Base-by-base conservation (phyloP, 805 yeast genomes). In the Cyberlindnera mrakii region DNA sequence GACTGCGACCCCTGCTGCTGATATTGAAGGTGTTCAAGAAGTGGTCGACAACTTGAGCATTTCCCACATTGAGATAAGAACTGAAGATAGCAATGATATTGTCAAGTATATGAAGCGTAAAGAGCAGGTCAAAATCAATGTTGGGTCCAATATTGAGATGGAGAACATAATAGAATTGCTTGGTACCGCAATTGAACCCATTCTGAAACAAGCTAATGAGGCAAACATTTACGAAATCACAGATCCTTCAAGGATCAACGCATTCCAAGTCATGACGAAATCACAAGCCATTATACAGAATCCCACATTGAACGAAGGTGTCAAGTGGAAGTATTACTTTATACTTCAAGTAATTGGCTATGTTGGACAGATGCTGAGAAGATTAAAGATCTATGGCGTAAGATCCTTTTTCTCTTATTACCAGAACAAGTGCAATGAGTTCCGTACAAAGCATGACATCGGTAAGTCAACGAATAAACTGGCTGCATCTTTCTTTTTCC, bases 1-100 rank as follows among this genome's bases (percentile, higher is more conserved):
- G 48, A 89, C 98, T 0, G 99, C 99, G 1, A 93, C 99, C 0
- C 99, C 99, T 0, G 93, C 96, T 0, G 71, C 95, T 0, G 83
- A 83, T 46, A 74, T 87, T 1, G 95, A 85, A 45, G 86, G 91
- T 3, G 95, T 95, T 0, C 97, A 95, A 60, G 82, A 78, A 37
- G 83, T 93, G 23, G 80, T 93, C 1, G 74, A 77, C 43, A 87
- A 86, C 53, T 65, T 93, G 46, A 63, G 64, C 23, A 85, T 93
- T 1, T 82, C 96, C 0, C 72, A 72, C 42, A 80, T 89, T 35
- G 97, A 91, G 59, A 78, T 90, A 17, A 69, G 98, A 46, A 85
- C 96, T 0, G 98, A 93, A 57, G 75, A 76, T 31, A 82, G 93
- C 50, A 70, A 78, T 15, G 98, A 95, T 59, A 82, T 88, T 9